These are phyloP conservation scores for Sarocladiaceae sp. DNA, from an alignment of 2,329 filamentous ascomycete species.

Conservation along the genomic window DNA sequence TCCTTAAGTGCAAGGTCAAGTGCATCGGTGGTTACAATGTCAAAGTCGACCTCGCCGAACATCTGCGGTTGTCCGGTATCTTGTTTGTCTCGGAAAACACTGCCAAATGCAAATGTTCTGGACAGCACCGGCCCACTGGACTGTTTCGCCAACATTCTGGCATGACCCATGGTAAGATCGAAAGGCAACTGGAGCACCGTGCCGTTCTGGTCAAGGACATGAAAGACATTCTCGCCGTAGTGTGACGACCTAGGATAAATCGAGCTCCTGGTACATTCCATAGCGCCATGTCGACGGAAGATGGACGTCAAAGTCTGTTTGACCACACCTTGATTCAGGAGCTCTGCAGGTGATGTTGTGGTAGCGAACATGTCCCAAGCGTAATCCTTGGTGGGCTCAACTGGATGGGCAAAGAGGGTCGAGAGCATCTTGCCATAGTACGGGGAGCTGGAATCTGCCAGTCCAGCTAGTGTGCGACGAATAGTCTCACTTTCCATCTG, in stretches of 20 bases:
- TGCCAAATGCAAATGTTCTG: conserved; percentile 82
- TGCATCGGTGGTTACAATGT: conserved; percentile 82
- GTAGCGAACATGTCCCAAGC: conserved; percentile 67
- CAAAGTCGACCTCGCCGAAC: conserved; percentile 90
- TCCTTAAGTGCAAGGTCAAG: conserved; percentile 85
- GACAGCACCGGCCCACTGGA: conserved; percentile 57
- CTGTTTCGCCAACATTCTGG: conserved; percentile 74
- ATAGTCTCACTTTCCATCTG: conserved; percentile 93
- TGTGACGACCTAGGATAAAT: conserved; percentile 80
- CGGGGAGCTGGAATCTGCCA: conserved; percentile 78
- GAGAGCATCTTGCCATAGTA: conserved; percentile 88
- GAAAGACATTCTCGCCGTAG: conserved; percentile 70
- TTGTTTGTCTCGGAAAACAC: conserved; percentile 75
- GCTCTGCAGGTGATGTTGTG: conserved; percentile 50
- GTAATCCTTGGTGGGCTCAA: conserved; percentile 76
- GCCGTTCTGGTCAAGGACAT: conserved; percentile 76
- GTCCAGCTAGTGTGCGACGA: conserved; percentile 71
- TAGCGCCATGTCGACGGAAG: conserved; percentile 84
- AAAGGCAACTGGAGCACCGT: conserved; percentile 93
- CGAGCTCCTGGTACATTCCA: conserved; percentile 70
- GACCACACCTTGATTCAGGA: conserved; percentile 68
- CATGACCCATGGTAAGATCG: conserved; percentile 86
- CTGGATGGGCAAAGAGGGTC: conserved; percentile 73
- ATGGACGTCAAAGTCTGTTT: conserved; percentile 72
- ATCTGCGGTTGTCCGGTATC: conserved; percentile 77